Evolutionary conservation across 805 yeast species (phyloP).

Genomic region (Spathaspora arborariae): DNA sequence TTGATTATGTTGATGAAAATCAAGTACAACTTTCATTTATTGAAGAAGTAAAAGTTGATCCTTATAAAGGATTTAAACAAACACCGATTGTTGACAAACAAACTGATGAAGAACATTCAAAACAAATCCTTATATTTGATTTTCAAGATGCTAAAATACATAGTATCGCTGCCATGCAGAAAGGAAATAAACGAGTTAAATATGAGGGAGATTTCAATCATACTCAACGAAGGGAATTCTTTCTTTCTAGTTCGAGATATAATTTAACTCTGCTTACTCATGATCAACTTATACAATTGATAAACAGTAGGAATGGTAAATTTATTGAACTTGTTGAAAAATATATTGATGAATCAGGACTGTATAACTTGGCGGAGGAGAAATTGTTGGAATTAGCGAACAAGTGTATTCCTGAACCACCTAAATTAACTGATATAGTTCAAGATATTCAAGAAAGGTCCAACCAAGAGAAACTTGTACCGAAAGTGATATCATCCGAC

Average conservation of each 20-base stretch:
- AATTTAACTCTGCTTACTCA: slow-evolving; percentile 49
- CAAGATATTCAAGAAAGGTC: slow-evolving; percentile 10
- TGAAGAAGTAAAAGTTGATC: slow-evolving; percentile 38
- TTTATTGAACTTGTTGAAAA: slow-evolving; percentile 29
- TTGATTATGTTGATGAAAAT: slow-evolving; percentile 74
- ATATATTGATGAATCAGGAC: slow-evolving; percentile 19
- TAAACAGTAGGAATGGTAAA: slow-evolving; percentile 51
- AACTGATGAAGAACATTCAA: slow-evolving; percentile 48
- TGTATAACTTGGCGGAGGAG: slow-evolving; percentile 27
- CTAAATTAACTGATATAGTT: slow-evolving; percentile 52
- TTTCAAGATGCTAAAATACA: slow-evolving; percentile 66
- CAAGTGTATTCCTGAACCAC: slow-evolving; percentile 44
- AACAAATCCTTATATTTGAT: slow-evolving; percentile 56
- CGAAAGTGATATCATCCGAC: slow-evolving; percentile 18
- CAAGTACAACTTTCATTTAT: slow-evolving; percentile 46
- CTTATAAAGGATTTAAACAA: slow-evolving; percentile 33
- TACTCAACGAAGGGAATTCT: slow-evolving; percentile 16
- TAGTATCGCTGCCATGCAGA: slow-evolving; percentile 35
- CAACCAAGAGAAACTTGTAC: not conserved
- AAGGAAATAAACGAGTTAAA: slow-evolving; percentile 15
- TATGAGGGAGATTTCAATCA: slow-evolving; percentile 7
- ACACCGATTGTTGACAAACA: slow-evolving; percentile 21
- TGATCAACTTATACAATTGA: slow-evolving; percentile 57
- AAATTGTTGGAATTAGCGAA: slow-evolving; percentile 34
- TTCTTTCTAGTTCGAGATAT: slow-evolving; percentile 37